Conservation (phyloP, 148 eudicot genomes). For the Rhododendron vialii region DNA sequence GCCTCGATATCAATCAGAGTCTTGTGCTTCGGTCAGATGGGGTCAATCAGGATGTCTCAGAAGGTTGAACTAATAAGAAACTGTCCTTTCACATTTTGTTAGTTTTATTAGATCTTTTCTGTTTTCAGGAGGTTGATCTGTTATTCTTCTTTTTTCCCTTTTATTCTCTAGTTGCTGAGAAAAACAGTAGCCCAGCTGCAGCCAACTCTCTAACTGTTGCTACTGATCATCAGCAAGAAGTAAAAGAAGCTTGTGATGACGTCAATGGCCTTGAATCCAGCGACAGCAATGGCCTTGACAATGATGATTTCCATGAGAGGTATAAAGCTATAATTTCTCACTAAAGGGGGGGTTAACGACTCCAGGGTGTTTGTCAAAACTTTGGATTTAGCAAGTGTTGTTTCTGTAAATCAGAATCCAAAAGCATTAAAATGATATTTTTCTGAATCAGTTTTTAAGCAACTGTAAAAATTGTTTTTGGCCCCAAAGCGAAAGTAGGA, state of each 20-base stretch:
- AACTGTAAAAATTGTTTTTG: not conserved
- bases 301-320: constrained; percentile 57
- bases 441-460: not conserved
- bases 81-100: not conserved
- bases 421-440: not conserved
- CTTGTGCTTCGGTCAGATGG: constrained; percentile 19
- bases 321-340: constrained; percentile 14
- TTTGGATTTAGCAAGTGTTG: not conserved
- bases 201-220: constrained; percentile 18
- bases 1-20: constrained; percentile 17
- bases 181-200: constrained; percentile 20
- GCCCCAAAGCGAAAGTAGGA: not conserved
- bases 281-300: constrained; percentile 19
- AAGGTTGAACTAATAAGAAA: constrained; percentile 35
- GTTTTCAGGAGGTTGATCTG: not conserved
- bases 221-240: constrained; percentile 33
- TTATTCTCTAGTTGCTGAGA: constrained; percentile 24
- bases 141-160: not conserved
- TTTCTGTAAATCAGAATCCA: not conserved
- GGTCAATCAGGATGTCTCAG: constrained; percentile 30
- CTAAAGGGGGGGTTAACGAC: not conserved
- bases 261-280: constrained; percentile 21
- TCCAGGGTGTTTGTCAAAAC: not conserved
- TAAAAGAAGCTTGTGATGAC: constrained; percentile 25
- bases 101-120: not conserved